Evolutionary conservation across 768 basidiomycete genomes (phyloP), one percentile per base, ranked within the genome.

Genomic region (Mycena capillaripes): DNA sequence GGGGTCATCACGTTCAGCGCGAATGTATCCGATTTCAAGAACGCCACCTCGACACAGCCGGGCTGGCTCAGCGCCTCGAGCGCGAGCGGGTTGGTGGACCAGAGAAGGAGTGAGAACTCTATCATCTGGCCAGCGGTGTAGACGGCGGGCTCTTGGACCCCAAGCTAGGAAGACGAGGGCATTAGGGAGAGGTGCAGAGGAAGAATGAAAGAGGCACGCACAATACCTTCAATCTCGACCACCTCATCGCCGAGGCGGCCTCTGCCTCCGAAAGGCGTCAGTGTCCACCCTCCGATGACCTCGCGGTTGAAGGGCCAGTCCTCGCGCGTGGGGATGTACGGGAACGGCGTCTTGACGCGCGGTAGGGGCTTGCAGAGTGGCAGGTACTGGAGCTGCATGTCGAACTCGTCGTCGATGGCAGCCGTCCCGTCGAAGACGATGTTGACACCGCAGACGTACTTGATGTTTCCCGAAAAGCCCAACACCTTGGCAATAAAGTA

Each of bases 251-350:
- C 69, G 11, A 74, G 27, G 17, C 61, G 46, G 5, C 73, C 73
- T 8, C 73, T 25, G 6, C 73, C 69, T 10, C 73, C 73, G 48
- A 74, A 71, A 2, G 73, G 69, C 46, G 73, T 74, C 27, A 74
- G n/a, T n/a, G n/a, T n/a, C n/a, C n/a, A n/a, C n/a, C n/a, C n/a
- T n/a, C n/a, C n/a, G n/a, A n/a, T n/a, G 27, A 57, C 64, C 36
- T 74, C 73, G 5, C 73, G 56, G 21, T 59, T 40, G 48, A 67
- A 70, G 1, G 73, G 73, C 73, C 73, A 74, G 60, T 74, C 69
- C 29, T 70, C 73, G 36, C 64, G 68, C 30, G 64, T 50, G 3
- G 69, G 73, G 19, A 74, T 42, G 60, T 58, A 67, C 21, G 73
- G 73, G 40, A 70, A 70, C 3, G 64, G 63, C 25, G 62, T 59